A percentile compares a stretch with the other conserved stretches of the same genome.
phyloP scores from a whole-genome alignment of 441 rosid genomes.

The Raphanus hybrid region DNA sequence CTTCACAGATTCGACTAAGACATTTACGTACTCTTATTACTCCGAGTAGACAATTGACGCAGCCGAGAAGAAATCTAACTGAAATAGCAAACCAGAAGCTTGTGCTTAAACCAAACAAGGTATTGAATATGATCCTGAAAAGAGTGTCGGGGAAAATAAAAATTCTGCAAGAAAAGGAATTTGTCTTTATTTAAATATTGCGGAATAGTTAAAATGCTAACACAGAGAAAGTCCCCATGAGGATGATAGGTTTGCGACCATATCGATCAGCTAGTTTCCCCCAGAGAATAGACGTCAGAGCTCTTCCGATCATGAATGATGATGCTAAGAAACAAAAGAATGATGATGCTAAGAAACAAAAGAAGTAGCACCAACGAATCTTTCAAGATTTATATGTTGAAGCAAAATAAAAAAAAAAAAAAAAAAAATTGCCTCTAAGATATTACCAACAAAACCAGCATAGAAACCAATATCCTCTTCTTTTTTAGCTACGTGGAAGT shows the following conservation, averaged over 20 bases:
- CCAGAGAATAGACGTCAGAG: conserved; percentile 67
- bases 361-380: neutral
- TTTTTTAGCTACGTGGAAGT: conserved; percentile 50
- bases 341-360: conserved; percentile 52
- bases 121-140: conserved; percentile 50
- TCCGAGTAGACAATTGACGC: conserved; percentile 75
- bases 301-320: conserved; percentile 75
- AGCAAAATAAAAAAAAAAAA: neutral
- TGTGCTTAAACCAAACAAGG: conserved; percentile 76
- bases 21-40: conserved; percentile 74
- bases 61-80: conserved; percentile 69
- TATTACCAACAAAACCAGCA: conserved; percentile 46
- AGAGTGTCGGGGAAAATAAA: neutral
- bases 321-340: conserved; percentile 48
- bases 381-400: neutral
- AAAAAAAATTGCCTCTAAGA: neutral
- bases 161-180: neutral
- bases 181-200: neutral
- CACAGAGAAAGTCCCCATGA: conserved; percentile 60
- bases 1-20: neutral
- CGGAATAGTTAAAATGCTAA: conserved; percentile 32
- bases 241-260: conserved; percentile 68
- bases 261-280: conserved; percentile 69
- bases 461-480: conserved; percentile 63
- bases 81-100: conserved; percentile 77